phyloP scores from a whole-genome alignment of 495 filamentous ascomycete genomes.

The Penicillium simplicissimum region DNA sequence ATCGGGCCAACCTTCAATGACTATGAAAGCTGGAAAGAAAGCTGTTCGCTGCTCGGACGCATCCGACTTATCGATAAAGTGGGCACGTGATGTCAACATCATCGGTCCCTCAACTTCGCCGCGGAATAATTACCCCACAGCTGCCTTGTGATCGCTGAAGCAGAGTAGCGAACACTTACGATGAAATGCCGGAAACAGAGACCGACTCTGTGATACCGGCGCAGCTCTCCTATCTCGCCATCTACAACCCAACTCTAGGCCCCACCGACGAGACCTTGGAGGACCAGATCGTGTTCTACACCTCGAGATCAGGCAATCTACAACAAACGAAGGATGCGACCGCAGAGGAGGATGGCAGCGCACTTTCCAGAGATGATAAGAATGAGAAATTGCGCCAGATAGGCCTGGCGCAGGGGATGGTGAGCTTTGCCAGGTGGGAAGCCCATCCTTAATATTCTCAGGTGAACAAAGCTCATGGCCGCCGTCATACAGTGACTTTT shows the following conservation, averaged over 20 bases:
- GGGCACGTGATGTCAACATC: conserved; percentile 48
- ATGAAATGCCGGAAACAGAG: conserved; percentile 46
- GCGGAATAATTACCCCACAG: neutral
- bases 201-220: conserved; percentile 64
- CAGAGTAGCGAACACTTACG: conserved; percentile 9
- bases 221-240: conserved; percentile 81
- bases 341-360: conserved; percentile 54
- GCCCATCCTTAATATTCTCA: conserved; percentile 14
- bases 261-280: conserved; percentile 81
- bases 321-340: conserved; percentile 39
- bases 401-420: conserved; percentile 97
- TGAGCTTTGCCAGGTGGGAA: conserved; percentile 77
- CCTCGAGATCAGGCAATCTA: conserved; percentile 45
- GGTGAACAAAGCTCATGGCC: conserved; percentile 14
- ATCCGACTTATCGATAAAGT: conserved; percentile 30
- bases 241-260: conserved; percentile 93
- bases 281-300: conserved; percentile 92
- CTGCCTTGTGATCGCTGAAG: conserved; percentile 18
- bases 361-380: conserved; percentile 59
- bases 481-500: conserved; percentile 65
- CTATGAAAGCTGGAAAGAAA: neutral
- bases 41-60: conserved; percentile 3
- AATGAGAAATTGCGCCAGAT: conserved; percentile 89
- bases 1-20: neutral
- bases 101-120: conserved; percentile 15